phyloP scores from a whole-genome alignment of 257 asterid genomes.

The Mitragyna speciosa region DNA sequence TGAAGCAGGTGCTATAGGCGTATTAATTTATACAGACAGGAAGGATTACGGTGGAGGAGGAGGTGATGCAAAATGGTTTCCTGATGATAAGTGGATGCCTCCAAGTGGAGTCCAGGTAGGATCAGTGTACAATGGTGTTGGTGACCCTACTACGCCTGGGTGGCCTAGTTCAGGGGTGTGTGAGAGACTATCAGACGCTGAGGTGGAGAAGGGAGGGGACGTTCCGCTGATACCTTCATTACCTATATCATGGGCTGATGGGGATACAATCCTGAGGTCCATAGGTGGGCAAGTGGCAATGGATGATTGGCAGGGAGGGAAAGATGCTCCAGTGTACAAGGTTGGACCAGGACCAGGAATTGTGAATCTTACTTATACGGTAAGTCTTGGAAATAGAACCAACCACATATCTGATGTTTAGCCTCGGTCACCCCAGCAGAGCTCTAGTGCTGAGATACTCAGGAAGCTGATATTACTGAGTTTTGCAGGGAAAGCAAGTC shows the following conservation, averaged over 20 bases:
- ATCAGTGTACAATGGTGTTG: slow-evolving; percentile 53
- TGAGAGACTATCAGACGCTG: slow-evolving; percentile 68
- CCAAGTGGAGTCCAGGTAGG: slow-evolving; percentile 94
- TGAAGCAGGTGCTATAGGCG: slow-evolving; percentile 67
- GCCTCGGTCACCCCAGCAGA: not conserved
- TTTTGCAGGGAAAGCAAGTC: slow-evolving; percentile 74
- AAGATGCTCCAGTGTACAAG: slow-evolving; percentile 60
- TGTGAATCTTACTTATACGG: slow-evolving; percentile 60
- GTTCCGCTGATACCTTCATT: slow-evolving; percentile 77
- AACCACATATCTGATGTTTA: not conserved
- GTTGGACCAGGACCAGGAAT: slow-evolving; percentile 84
- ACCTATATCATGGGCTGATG: slow-evolving; percentile 80
- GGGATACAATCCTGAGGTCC: slow-evolving; percentile 54
- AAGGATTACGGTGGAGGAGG: slow-evolving; percentile 82
- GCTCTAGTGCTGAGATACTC: not conserved
- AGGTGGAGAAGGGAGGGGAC: slow-evolving; percentile 58
- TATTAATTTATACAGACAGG: slow-evolving; percentile 65
- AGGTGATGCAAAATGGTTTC: slow-evolving; percentile 70
- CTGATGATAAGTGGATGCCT: slow-evolving; percentile 83
- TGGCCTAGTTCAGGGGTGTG: slow-evolving; percentile 78
- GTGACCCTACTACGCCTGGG: slow-evolving; percentile 91
- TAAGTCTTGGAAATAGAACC: slow-evolving; percentile 24
- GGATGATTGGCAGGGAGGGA: slow-evolving; percentile 86
- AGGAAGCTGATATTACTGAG: slow-evolving; percentile 1
- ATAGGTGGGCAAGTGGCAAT: slow-evolving; percentile 64